Conservation (phyloP, 352 stramenopile species). For the Pythium plurisporium region DNA sequence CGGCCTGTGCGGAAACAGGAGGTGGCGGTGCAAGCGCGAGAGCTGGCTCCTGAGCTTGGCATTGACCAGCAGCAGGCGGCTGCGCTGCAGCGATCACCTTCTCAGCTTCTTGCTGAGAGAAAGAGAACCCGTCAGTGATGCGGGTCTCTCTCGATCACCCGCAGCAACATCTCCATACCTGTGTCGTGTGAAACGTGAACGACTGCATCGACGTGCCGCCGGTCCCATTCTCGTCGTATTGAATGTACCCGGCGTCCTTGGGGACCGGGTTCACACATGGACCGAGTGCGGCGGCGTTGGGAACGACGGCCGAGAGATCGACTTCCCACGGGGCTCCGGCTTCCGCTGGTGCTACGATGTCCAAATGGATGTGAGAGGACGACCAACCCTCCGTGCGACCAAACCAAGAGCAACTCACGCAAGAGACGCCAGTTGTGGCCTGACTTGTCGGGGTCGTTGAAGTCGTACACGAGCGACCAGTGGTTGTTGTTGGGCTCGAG, state of each 20-base stretch:
- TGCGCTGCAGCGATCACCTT: slow-evolving; percentile 2
- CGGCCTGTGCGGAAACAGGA: background rate
- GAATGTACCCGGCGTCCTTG: slow-evolving; percentile 47
- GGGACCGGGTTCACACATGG: slow-evolving; percentile 61
- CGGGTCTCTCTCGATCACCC: background rate
- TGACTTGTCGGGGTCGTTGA: slow-evolving; percentile 86
- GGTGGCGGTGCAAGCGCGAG: slow-evolving; percentile 6
- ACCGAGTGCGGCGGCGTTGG: slow-evolving; percentile 32
- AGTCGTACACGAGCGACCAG: slow-evolving; percentile 90
- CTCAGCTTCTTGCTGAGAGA: slow-evolving; percentile 20
- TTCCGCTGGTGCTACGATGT: slow-evolving; percentile 34
- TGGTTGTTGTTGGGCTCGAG: slow-evolving; percentile 86
- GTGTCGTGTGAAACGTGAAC: slow-evolving; percentile 65
- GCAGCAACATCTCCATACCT: slow-evolving; percentile 17
- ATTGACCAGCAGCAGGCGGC: background rate
- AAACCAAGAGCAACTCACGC: slow-evolving; percentile 26
- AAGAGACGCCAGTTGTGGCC: slow-evolving; percentile 67
- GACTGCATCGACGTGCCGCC: slow-evolving; percentile 35
- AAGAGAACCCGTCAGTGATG: background rate
- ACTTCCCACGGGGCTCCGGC: slow-evolving; percentile 42
- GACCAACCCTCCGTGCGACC: background rate
- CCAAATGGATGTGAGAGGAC: background rate
- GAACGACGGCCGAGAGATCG: slow-evolving; percentile 38
- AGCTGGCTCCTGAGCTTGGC: slow-evolving; percentile 6
- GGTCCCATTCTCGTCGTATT: slow-evolving; percentile 37